Evolutionary conservation across 192 early-diverging fungal genomes (phyloP), one percentile per base, ranked within the genome.

Genomic region (Coemansia pectinata): DNA sequence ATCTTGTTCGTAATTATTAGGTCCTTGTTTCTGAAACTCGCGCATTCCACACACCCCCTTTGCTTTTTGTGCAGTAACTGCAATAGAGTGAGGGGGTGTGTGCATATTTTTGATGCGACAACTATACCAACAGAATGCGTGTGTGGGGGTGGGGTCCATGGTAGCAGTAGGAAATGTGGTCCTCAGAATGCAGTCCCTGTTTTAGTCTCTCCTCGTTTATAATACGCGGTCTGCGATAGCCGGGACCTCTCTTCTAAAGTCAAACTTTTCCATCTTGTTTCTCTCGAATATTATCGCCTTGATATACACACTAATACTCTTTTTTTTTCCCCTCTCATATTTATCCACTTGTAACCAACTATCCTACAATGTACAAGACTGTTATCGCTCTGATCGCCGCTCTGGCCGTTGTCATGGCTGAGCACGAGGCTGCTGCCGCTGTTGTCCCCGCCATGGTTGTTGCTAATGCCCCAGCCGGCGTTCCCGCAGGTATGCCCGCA

Each of bases 361-460:
- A 17, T 29, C 36, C 19, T 61, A 21, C 36, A 41, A 67, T 67
- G 66, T 34, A 41, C 39, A 57, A 52, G 36, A 8, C 48, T 36
- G 52, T 14, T 27, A 15, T 66, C 9, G 40, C 55, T 4, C 40
- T 67, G 25, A 12, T 67, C n/a, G 66, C 66, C 55, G 17, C 55
- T 11, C 23, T 45, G 38, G 66, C 53, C 33, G 40, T 67, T 29
- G 66, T 33, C 40, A 44, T 59, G 21, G 66, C 66, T 15, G 66
- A 58, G 9, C 39, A 55, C 40, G 66, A 67, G 23, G 27, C 40
- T 25, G 40, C 36, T 14, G n/a, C 50, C 47, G 65, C 23, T 5
- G 34, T 33, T 31, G 52, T 11, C 9, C 52, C 52, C 1, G 25
- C 52, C n/a, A 27, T 58, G 15, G 15, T 33, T 33, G 55, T n/a